These are phyloP conservation scores for Saturnispora kantuleensis DNA, from an alignment of 805 yeast species.

Conservation along the genomic window DNA sequence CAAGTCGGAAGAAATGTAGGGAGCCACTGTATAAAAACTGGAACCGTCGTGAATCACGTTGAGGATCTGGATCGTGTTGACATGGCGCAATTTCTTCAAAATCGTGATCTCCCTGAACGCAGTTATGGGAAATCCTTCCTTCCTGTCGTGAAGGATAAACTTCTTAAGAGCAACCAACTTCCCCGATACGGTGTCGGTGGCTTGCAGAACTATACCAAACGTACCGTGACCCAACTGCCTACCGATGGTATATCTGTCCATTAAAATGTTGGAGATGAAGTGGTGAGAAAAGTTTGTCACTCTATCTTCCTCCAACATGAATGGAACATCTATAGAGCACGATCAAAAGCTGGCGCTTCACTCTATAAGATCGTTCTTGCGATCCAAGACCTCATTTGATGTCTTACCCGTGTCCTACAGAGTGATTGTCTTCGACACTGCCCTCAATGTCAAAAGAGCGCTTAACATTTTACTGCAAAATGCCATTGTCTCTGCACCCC, in stretches of 20 bases:
- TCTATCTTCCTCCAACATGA: slow-evolving; percentile 2
- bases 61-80: slow-evolving; percentile 62
- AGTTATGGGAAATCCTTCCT: slow-evolving; percentile 85
- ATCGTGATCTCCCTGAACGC: slow-evolving; percentile 88
- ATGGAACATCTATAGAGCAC: slow-evolving; percentile 28
- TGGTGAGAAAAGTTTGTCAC: too few species aligned
- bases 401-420: slow-evolving; percentile 93
- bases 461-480: slow-evolving; percentile 84
- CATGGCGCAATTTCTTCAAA: slow-evolving; percentile 57
- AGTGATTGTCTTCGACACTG: slow-evolving; percentile 85
- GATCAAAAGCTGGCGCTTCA: slow-evolving; percentile 71
- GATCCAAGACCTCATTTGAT: slow-evolving; percentile 90
- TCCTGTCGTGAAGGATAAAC: slow-evolving; percentile 65
- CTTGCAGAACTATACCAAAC: slow-evolving; percentile 83
- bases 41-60: slow-evolving; percentile 61
- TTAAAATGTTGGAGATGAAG: background rate
- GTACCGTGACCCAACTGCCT: slow-evolving; percentile 68
- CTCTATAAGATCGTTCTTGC: slow-evolving; percentile 74
- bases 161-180: slow-evolving; percentile 79
- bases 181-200: slow-evolving; percentile 42
- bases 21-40: slow-evolving; percentile 75
- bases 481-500: slow-evolving; percentile 90
- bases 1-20: slow-evolving; percentile 86
- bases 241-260: slow-evolving; percentile 1
- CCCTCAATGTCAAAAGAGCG: slow-evolving; percentile 81